Percentiles rank a stretch among this genome's conserved stretches.
Conservation (phyloP, 1,284 basidiomycete genomes). For the Retiboletus flavoniger region DNA sequence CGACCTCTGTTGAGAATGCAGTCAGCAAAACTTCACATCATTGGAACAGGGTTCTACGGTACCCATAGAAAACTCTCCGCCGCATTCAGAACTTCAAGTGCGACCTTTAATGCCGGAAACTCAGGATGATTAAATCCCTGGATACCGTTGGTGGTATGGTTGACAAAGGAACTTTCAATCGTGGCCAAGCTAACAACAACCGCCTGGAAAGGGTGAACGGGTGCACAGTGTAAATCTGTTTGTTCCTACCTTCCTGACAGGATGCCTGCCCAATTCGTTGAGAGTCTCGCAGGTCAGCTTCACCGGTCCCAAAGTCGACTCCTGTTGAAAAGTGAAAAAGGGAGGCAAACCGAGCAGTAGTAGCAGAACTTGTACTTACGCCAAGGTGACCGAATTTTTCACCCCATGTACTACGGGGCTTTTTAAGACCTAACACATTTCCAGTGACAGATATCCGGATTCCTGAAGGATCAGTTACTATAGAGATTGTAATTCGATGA, state of each 20-base stretch:
- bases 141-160: constrained; percentile 78
- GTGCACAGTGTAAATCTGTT: not conserved
- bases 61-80: constrained; percentile 96
- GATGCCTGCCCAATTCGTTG: constrained; percentile 72
- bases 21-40: constrained; percentile 14
- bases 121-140: constrained; percentile 82
- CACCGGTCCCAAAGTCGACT: constrained; percentile 62
- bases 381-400: constrained; percentile 68
- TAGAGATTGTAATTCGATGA: constrained; percentile 3
- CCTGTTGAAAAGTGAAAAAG: constrained; percentile 37
- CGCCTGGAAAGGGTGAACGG: constrained; percentile 48
- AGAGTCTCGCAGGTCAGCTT: constrained; percentile 71
- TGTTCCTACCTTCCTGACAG: constrained; percentile 62
- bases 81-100: constrained; percentile 87
- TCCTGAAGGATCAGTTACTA: constrained; percentile 79
- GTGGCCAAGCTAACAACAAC: constrained; percentile 87
- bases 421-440: constrained; percentile 70
- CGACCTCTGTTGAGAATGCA: constrained; percentile 51
- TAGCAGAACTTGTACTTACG: constrained; percentile 29
- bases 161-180: constrained; percentile 91
- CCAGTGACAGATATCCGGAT: constrained; percentile 89
- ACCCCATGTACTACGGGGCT: constrained; percentile 72
- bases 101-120: constrained; percentile 82
- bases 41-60: constrained; percentile 20
- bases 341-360: not conserved